These are phyloP conservation scores for Zizania latifolia DNA, from an alignment of 176 grass and related monocot genomes.

Conservation along the genomic window DNA sequence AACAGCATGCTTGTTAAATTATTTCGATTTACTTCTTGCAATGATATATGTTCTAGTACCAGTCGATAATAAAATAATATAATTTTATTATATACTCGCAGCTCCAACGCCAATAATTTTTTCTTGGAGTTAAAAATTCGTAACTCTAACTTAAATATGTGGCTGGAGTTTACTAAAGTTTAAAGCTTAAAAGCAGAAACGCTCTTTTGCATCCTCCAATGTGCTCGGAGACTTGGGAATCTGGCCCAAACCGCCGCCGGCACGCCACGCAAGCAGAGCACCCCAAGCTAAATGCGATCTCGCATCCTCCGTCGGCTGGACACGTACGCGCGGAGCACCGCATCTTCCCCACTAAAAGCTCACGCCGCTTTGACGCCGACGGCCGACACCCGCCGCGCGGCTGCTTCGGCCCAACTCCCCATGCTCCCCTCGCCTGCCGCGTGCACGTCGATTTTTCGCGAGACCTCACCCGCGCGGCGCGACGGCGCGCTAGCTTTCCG, in stretches of 20 bases:
- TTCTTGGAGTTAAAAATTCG: too few relatives aligned
- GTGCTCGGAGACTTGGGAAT: neutral
- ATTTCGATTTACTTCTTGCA: too few relatives aligned
- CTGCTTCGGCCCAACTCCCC: too few relatives aligned
- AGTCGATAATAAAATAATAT: too few relatives aligned
- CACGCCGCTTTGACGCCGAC: neutral
- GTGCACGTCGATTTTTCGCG: neutral
- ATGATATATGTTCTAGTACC: too few relatives aligned
- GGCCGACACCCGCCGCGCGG: neutral
- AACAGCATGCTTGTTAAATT: too few relatives aligned
- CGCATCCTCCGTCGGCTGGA: neutral
- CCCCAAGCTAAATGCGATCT: neutral
- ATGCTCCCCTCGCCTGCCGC: neutral
- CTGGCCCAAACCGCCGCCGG: neutral
- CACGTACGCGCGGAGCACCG: neutral
- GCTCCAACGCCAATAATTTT: too few relatives aligned
- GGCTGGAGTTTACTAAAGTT: too few relatives aligned
- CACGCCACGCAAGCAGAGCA: too few relatives aligned
- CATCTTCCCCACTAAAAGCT: neutral
- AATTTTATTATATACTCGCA: too few relatives aligned
- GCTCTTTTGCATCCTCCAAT: neutral
- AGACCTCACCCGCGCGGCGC: neutral
- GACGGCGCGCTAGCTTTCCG: too few relatives aligned
- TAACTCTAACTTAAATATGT: too few relatives aligned
- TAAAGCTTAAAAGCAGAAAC: neutral